These are phyloP conservation scores for Colletotrichum karsti DNA, from an alignment of 2,329 filamentous ascomycete species.

Conservation along the genomic window DNA sequence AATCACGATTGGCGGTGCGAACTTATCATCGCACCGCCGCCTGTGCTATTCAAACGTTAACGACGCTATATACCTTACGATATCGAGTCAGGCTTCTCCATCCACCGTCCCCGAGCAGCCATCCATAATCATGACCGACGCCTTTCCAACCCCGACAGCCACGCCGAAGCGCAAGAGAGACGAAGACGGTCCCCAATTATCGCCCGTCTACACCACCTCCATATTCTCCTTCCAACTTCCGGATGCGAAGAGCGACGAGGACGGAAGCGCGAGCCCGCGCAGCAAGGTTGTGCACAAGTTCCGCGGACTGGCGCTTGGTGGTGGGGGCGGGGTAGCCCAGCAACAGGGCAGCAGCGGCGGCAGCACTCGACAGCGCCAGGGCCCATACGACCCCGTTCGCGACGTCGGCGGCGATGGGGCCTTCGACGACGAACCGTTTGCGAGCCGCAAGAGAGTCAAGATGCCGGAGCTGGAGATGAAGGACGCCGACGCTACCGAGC, in stretches of 20 bases:
- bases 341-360: conserved; percentile 23
- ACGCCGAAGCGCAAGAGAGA: conserved; percentile 59
- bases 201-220: conserved; percentile 36
- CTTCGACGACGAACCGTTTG: conserved; percentile 38
- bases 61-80: neutral
- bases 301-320: conserved; percentile 54
- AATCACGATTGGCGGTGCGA: neutral
- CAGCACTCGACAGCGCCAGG: conserved; percentile 16
- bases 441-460: conserved; percentile 48
- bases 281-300: conserved; percentile 62
- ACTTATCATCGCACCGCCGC: neutral
- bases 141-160: conserved; percentile 27
- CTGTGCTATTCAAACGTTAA: neutral
- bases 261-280: conserved; percentile 61
- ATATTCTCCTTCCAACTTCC: conserved; percentile 57
- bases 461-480: conserved; percentile 41
- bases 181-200: conserved; percentile 40
- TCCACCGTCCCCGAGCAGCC: conserved; percentile 14
- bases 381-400: conserved; percentile 12
- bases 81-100: conserved; percentile 5
- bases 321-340: conserved; percentile 53
- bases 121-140: conserved; percentile 14
- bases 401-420: conserved; percentile 36
- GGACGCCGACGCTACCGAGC: conserved; percentile 32
- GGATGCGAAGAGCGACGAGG: conserved; percentile 43